phyloP scores from a whole-genome alignment of 768 basidiomycete genomes.

The Pleurotus pulmonarius region DNA sequence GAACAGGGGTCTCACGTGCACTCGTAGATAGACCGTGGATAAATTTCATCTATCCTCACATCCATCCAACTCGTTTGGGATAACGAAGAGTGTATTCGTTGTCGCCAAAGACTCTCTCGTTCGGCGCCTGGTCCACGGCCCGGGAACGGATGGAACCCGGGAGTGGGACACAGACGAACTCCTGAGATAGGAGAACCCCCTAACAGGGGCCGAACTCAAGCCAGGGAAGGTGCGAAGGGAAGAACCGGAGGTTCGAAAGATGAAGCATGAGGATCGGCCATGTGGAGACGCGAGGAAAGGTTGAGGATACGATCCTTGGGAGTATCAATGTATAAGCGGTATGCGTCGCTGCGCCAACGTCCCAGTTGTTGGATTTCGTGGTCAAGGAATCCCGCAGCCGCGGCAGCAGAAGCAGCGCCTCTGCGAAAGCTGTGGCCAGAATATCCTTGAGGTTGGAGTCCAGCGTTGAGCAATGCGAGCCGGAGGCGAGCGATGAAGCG shows the following conservation, averaged over 20 bases:
- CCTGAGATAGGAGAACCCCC: too few relatives aligned
- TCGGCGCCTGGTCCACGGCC: too few relatives aligned
- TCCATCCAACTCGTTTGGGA: too few relatives aligned
- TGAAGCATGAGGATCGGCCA: background rate
- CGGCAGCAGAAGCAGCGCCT: constrained; percentile 26
- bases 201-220: too few relatives aligned
- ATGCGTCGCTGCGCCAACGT: constrained; percentile 32
- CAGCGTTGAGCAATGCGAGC: background rate
- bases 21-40: too few relatives aligned
- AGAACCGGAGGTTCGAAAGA: background rate
- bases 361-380: constrained; percentile 34
- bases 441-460: constrained; percentile 6
- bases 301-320: constrained; percentile 17
- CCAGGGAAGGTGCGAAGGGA: background rate
- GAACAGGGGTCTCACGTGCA: too few relatives aligned
- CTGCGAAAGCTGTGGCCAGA: constrained; percentile 26
- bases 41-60: too few relatives aligned
- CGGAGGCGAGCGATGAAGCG: background rate
- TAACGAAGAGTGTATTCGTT: too few relatives aligned
- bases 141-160: too few relatives aligned
- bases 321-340: constrained; percentile 33
- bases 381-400: constrained; percentile 23
- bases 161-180: too few relatives aligned
- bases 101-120: too few relatives aligned
- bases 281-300: background rate